These are phyloP conservation scores for Fusarium scirpi DNA, from an alignment of 2,329 filamentous ascomycete genomes.

Conservation along the genomic window DNA sequence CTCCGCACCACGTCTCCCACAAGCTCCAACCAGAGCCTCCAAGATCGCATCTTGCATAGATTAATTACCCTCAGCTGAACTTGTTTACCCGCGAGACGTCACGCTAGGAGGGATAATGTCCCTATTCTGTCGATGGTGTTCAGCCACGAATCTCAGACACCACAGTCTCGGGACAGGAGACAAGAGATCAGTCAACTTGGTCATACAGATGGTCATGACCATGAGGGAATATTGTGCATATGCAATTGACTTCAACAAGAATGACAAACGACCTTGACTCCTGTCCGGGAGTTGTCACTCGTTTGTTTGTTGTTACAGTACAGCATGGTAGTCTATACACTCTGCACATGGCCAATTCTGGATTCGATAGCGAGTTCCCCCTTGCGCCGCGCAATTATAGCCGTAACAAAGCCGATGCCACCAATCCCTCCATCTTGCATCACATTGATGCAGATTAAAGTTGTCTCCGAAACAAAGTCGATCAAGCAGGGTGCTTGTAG, in stretches of 20 bases:
- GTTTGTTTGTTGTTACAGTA: slow-evolving; percentile 9
- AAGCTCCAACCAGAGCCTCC: slow-evolving; percentile 41
- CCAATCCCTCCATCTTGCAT: slow-evolving; percentile 40
- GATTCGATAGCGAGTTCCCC: slow-evolving; percentile 17
- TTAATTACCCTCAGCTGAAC: slow-evolving; percentile 25
- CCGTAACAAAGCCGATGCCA: slow-evolving; percentile 5
- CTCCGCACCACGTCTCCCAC: slow-evolving; percentile 43
- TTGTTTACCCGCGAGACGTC: slow-evolving; percentile 18
- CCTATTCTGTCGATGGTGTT: slow-evolving; percentile 13
- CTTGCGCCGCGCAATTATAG: slow-evolving; percentile 37
- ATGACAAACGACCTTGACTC: slow-evolving; percentile 1
- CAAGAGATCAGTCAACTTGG: slow-evolving; percentile 5
- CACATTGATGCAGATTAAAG: slow-evolving; percentile 27
- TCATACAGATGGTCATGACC: neutral
- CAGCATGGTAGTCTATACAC: slow-evolving; percentile 1
- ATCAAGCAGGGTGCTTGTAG: slow-evolving; percentile 1
- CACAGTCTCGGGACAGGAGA: slow-evolving; percentile 11
- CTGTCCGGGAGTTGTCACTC: neutral
- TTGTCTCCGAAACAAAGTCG: slow-evolving; percentile 15
- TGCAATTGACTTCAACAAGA: slow-evolving; percentile 7
- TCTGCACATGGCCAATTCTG: slow-evolving; percentile 18
- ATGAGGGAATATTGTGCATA: slow-evolving; percentile 18
- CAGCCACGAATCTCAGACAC: slow-evolving; percentile 27
- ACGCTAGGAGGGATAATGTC: slow-evolving; percentile 20
- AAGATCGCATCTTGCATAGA: slow-evolving; percentile 38